phyloP scores from a whole-genome alignment of 768 basidiomycete species.

The Boletus reticuloceps region DNA sequence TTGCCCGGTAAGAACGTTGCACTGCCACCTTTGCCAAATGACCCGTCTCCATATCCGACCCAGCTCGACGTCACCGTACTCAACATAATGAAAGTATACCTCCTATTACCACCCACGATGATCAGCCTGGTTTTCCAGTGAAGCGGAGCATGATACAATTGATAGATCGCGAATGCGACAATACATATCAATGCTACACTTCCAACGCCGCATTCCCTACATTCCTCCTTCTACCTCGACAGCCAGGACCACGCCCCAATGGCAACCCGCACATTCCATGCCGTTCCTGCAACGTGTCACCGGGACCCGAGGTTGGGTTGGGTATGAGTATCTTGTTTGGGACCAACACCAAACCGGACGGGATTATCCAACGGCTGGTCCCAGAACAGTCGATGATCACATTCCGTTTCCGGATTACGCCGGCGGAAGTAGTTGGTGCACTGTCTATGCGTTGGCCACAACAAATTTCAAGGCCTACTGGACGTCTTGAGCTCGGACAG shows the following conservation, averaged over 20 bases:
- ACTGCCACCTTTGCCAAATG: background rate
- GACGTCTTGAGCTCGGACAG: background rate
- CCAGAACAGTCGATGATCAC: slow-evolving; percentile 45
- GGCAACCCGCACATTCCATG: background rate
- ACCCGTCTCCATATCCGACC: background rate
- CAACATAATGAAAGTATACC: background rate
- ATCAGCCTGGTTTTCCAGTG: too few species aligned
- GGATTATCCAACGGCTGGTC: slow-evolving; percentile 17
- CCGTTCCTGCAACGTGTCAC: background rate
- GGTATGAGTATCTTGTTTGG: background rate
- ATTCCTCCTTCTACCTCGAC: background rate
- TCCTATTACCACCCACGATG: too few species aligned
- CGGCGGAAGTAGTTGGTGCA: slow-evolving; percentile 71
- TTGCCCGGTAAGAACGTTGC: background rate
- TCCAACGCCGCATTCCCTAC: background rate
- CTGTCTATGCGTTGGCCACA: slow-evolving; percentile 75
- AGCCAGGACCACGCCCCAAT: background rate
- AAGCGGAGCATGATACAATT: background rate
- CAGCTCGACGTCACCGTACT: background rate
- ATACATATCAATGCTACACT: background rate
- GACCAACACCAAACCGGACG: background rate
- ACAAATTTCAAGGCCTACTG: slow-evolving; percentile 81
- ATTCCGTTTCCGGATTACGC: slow-evolving; percentile 41
- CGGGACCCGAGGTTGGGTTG: background rate
- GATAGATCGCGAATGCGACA: background rate